These are phyloP conservation scores for Rhynchospora pubera DNA, from an alignment of 176 grass and related monocot genomes.

Conservation along the genomic window DNA sequence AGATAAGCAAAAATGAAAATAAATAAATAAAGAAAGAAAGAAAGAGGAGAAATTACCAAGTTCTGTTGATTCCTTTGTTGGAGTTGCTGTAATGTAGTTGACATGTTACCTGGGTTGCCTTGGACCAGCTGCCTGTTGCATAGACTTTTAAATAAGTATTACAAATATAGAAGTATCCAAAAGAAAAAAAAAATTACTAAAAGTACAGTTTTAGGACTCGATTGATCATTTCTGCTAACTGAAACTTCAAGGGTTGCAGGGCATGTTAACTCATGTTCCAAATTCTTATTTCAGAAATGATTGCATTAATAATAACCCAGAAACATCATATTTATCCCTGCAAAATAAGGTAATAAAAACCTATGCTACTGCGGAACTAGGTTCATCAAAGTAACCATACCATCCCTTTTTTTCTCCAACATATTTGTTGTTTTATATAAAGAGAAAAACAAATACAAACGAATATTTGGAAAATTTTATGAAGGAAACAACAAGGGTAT, in stretches of 20 bases:
- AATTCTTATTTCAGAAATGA: not conserved
- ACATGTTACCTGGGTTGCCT: conserved; percentile 65
- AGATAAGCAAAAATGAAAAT: not conserved
- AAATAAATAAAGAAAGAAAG: not conserved
- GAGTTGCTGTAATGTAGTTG: conserved; percentile 88
- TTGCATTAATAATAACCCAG: not conserved
- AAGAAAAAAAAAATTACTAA: not conserved
- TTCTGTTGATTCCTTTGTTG: conserved; percentile 84
- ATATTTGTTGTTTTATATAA: not conserved
- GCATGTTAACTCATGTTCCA: not conserved
- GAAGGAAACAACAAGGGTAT: not conserved
- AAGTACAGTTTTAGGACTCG: not conserved
- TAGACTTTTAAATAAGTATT: not conserved
- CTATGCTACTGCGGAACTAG: not conserved
- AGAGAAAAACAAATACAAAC: not conserved
- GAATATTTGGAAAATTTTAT: not conserved
- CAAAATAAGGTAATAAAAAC: not conserved
- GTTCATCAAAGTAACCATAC: not conserved
- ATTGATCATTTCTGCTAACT: not conserved
- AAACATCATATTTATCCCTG: not conserved
- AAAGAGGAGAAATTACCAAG: conserved; percentile 37
- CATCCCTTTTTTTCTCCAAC: not conserved
- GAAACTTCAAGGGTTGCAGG: not conserved
- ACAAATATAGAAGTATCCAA: not conserved
- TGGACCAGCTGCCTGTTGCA: conserved; percentile 65